A percentile compares a stretch with the other conserved stretches of the same genome.
Evolutionary conservation across 2,329 filamentous ascomycete species (phyloP).

Genomic region (Xylariaceae sp.): DNA sequence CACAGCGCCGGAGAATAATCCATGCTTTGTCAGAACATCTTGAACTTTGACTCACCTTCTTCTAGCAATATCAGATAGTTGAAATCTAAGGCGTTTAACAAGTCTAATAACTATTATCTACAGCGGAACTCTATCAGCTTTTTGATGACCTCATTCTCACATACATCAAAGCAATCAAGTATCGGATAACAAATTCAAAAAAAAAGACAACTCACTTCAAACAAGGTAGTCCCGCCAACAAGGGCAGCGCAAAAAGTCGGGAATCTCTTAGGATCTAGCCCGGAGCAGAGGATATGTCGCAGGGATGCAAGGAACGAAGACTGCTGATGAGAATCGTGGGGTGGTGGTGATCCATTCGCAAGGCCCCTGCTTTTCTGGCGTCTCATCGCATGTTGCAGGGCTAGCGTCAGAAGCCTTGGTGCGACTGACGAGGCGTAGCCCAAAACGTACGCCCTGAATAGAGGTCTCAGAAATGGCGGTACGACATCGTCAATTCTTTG

Average conservation of each 20-base stretch:
- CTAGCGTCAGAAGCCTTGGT: conserved; percentile 52
- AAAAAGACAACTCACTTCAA: conserved; percentile 46
- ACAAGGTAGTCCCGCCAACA: conserved; percentile 56
- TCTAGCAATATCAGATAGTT: conserved; percentile 22
- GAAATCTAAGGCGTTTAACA: conserved; percentile 21
- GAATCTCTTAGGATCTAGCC: conserved; percentile 54
- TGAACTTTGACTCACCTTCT: conserved; percentile 36
- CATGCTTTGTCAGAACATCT: too few relatives aligned
- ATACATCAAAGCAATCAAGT: neutral
- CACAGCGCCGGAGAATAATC: neutral
- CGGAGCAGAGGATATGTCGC: conserved; percentile 44
- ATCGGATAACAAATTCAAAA: too few relatives aligned
- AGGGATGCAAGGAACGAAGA: conserved; percentile 32
- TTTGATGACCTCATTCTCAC: too few relatives aligned
- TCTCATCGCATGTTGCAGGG: conserved; percentile 47
- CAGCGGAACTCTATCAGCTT: conserved; percentile 12
- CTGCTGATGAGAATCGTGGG: too few relatives aligned
- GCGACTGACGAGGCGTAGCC: conserved; percentile 58
- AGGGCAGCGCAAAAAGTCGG: conserved; percentile 60
- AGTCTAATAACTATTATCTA: conserved; percentile 24
- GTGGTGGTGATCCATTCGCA: conserved; percentile 22
- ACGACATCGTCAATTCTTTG: conserved; percentile 33
- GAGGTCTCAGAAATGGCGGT: conserved; percentile 50
- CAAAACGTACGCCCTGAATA: conserved; percentile 56
- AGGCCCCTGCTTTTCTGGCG: conserved; percentile 31